These are phyloP conservation scores for Darksidea phi DNA, from an alignment of 495 filamentous ascomycete genomes.

Conservation along the genomic window DNA sequence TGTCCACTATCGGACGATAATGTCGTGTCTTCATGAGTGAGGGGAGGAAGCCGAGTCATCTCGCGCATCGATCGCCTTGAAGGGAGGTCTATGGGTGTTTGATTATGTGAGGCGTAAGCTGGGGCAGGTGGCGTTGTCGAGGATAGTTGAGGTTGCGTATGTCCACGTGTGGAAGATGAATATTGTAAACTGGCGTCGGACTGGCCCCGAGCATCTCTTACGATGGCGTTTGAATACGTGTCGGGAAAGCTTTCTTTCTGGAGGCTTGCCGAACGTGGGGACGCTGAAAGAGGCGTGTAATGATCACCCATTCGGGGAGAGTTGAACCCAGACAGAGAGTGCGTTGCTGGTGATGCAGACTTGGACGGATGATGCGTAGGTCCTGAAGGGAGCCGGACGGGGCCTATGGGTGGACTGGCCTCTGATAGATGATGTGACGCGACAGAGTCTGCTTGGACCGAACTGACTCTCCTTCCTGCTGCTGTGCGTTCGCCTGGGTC, in stretches of 20 bases:
- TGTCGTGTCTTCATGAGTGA: conserved; percentile 37
- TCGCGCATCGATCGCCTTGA: conserved; percentile 24
- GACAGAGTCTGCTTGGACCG: conserved; percentile 9
- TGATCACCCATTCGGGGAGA: conserved; percentile 28
- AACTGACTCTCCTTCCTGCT: conserved; percentile 11
- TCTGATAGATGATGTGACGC: conserved; percentile 7
- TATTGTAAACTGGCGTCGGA: conserved; percentile 9
- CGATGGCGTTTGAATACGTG: not conserved
- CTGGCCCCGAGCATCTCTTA: not conserved
- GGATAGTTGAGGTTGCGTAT: not conserved
- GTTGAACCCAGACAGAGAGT: conserved; percentile 24
- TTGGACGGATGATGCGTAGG: conserved; percentile 26
- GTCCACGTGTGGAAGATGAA: conserved; percentile 1
- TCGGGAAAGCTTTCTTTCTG: conserved; percentile 28
- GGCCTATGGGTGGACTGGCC: conserved; percentile 14
- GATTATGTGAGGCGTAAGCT: conserved; percentile 13
- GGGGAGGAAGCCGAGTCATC: conserved; percentile 22
- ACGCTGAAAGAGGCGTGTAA: conserved; percentile 34
- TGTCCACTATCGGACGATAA: conserved; percentile 33
- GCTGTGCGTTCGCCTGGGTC: conserved; percentile 5
- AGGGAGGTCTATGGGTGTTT: conserved; percentile 18
- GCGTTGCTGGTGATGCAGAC: conserved; percentile 20
- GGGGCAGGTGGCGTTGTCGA: conserved; percentile 17
- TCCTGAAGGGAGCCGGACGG: conserved; percentile 10
- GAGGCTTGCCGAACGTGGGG: conserved; percentile 25